phyloP scores from a whole-genome alignment of 805 yeast genomes.

The Candida nonsorbophila region DNA sequence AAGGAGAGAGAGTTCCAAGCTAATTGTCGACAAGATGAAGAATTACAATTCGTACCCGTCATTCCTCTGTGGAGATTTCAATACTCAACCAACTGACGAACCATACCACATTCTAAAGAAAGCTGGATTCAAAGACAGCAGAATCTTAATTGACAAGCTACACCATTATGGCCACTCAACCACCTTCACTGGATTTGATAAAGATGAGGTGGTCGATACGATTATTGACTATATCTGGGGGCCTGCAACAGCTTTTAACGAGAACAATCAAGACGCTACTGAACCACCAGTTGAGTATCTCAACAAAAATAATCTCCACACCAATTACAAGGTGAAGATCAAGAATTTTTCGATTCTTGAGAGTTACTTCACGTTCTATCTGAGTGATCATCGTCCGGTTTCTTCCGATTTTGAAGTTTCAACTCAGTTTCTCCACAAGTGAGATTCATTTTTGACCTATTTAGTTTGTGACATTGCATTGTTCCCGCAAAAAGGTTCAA shows the following conservation, averaged over 20 bases:
- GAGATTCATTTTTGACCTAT: no score
- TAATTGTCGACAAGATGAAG: constrained; percentile 30
- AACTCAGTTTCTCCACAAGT: no score
- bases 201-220: constrained; percentile 16
- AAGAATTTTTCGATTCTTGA: constrained; percentile 35
- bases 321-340: constrained; percentile 21
- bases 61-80: constrained; percentile 39
- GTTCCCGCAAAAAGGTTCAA: no score
- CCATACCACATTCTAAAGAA: constrained; percentile 34
- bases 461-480: no score
- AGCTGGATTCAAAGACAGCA: constrained; percentile 21
- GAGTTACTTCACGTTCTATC: constrained; percentile 25
- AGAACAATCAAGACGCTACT: constrained; percentile 11
- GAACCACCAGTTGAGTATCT: constrained; percentile 7
- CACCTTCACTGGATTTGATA: constrained; percentile 49
- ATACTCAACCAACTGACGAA: constrained; percentile 36
- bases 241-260: constrained; percentile 17
- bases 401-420: constrained; percentile 13
- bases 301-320: constrained; percentile 9
- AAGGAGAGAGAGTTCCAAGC: constrained; percentile 25
- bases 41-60: constrained; percentile 26
- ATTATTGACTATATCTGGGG: constrained; percentile 46
- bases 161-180: constrained; percentile 36
- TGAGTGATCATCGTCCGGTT: constrained; percentile 42
- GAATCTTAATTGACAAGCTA: constrained; percentile 22